Evolutionary conservation across 768 basidiomycete genomes (phyloP), one percentile per base, ranked within the genome.

Genomic region (Naganishia onofrii): DNA sequence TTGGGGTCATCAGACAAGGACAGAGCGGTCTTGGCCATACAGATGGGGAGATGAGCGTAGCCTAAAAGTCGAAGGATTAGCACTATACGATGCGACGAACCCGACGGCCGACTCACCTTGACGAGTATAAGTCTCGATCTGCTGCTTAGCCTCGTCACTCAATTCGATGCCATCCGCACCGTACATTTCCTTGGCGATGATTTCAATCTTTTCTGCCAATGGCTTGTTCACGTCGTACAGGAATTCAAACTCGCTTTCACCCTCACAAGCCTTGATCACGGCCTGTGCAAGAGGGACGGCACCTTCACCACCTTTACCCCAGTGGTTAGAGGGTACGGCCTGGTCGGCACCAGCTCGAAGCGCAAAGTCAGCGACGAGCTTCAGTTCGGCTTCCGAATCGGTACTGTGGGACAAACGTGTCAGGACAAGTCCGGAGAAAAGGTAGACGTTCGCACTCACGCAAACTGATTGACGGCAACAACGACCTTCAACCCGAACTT

Each of bases 11-110:
- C 93, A 29, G 93, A 95, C 84, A 99, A 93, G 23, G 93, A 96
- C 75, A 97, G 92, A 72, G 96, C 95, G 6, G 95, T 98, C 85
- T 96, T 95, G 58, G 92, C 93, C 91, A 94, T 92, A 83, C 92
- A 95, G 79, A 95, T 93, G 89, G 74, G 66, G 58, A 77, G 71
- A 57, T 73, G 74, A n/a, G 71, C 74, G 68, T 77, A 79, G 28
- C 73, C 75, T 73, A 46, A 32, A 15, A 7, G 36, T 5, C 9
- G 10, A 23, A 38, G 29, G 51, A 63, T 46, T 44, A 36, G n/a
- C 34, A 36, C 3, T 5, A 10, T 15, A 2, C 19, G 10, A 23
- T 36, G 46, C 29, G 53, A 38, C 42, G 17, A 29, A 38, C 12
- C 26, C 15, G 3, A 21, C 48, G 28, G 17, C 9, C 8, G 26